phyloP scores from a whole-genome alignment of 169 alveolate species.

The Plasmodium falciparum region DNA sequence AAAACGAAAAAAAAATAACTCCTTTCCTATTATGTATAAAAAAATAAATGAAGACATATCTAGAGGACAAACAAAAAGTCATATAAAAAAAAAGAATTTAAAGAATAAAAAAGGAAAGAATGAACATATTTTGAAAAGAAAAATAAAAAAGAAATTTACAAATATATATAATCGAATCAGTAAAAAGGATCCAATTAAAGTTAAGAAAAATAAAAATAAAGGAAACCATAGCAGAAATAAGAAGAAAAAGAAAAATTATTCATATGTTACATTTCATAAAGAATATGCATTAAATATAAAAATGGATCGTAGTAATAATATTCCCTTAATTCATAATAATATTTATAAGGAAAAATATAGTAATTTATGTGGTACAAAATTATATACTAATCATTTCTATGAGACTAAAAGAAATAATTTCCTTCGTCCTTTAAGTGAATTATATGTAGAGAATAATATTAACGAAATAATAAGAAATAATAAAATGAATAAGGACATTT shows the following conservation, averaged over 20 bases:
- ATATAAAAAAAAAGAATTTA: constrained; percentile 12
- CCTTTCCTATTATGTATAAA: background rate
- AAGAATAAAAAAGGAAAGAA: constrained; percentile 32
- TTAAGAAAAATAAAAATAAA: constrained; percentile 43
- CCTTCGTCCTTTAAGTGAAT: constrained; percentile 43
- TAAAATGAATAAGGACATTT: constrained; percentile 19
- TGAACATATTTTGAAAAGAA: constrained; percentile 16
- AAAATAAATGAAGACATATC: background rate
- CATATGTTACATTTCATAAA: constrained; percentile 30
- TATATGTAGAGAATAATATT: constrained; percentile 36
- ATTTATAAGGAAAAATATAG: constrained; percentile 44
- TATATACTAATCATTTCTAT: constrained; percentile 1
- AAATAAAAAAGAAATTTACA: background rate
- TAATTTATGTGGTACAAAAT: background rate
- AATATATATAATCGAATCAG: constrained; percentile 7
- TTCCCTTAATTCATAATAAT: constrained; percentile 47
- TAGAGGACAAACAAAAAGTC: background rate
- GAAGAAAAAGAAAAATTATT: constrained; percentile 8
- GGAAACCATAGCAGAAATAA: constrained; percentile 9
- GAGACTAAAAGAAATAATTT: constrained; percentile 13
- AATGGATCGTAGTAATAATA: constrained; percentile 10
- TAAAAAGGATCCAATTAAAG: constrained; percentile 23
- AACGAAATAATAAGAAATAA: constrained; percentile 17
- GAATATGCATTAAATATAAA: constrained; percentile 40
- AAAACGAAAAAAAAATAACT: background rate